Evolutionary conservation across 2,329 filamentous ascomycete species (phyloP).

Genomic region (Bipolaris victoriae): DNA sequence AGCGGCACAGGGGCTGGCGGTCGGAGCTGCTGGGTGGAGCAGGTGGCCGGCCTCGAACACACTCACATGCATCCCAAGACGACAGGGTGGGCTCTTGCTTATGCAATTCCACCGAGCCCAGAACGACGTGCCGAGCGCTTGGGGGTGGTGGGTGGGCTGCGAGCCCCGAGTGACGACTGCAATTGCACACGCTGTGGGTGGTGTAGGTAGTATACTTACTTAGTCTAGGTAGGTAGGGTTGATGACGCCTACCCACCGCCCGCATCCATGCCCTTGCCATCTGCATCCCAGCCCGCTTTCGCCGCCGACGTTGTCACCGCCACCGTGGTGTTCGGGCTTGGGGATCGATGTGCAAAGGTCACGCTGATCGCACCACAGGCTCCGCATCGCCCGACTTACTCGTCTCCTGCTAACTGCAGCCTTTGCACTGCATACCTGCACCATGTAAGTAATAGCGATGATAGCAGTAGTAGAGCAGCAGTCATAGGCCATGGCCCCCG

Average conservation of each 20-base stretch:
- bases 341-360: slow-evolving; percentile 22
- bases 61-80: slow-evolving; percentile 18
- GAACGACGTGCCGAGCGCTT: slow-evolving; percentile 25
- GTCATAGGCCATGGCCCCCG: slow-evolving; percentile 10
- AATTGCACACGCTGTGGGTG: slow-evolving; percentile 24
- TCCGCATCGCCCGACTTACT: slow-evolving; percentile 14
- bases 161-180: slow-evolving; percentile 27
- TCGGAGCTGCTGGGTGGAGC: slow-evolving; percentile 18
- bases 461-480: no score
- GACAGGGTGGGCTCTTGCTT: slow-evolving; percentile 24
- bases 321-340: slow-evolving; percentile 19
- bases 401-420: no score
- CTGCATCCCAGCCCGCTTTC: slow-evolving; percentile 11
- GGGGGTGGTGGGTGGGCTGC: slow-evolving; percentile 8
- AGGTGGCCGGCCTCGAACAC: slow-evolving; percentile 18
- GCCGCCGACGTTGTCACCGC: slow-evolving; percentile 26
- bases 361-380: slow-evolving; percentile 22
- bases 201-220: neutral
- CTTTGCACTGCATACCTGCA: no score
- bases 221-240: neutral
- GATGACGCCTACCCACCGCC: slow-evolving; percentile 25
- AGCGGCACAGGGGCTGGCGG: slow-evolving; percentile 12
- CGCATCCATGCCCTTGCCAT: neutral
- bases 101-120: slow-evolving; percentile 25
- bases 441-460: no score